Base-by-base conservation (phyloP, 345 rosid genomes). In the Clarkia xantiana region DNA sequence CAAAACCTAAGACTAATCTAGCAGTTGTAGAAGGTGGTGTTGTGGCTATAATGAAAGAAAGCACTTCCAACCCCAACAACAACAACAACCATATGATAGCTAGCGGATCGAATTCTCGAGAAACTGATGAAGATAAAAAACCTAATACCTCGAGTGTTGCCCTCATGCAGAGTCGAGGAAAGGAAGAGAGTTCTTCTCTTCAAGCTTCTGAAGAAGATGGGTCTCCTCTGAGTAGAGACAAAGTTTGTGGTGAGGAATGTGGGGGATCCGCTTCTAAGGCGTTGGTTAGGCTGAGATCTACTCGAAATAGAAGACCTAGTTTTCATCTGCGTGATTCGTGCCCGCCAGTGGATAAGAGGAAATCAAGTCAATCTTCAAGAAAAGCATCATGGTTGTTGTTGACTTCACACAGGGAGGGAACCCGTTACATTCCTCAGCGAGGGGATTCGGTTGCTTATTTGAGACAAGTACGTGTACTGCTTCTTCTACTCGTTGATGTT, bases 371-470 rank as follows among this genome's bases (percentile, higher is more conserved):
- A 52, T 56, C 81, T 11, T 51, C 54, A 20, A 85, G 76, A 59
- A 76, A 70, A 64, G 71, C 63, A 14, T 79, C 96, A 9, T 93
- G 99, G 99, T 69, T 93, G 62, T 72, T 86, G 77, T 56, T 93
- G 63, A 71, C 82, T 51, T 63, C 60, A 51, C 87, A 84, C 40
- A 95, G 83, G 67, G 86, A 93, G 69, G 96, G 96, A 36, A 77
- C 82, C 39, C 90, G 80, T 45, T 93, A 82, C 66, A 87, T 87
- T 64, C 99, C 99, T 20, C 99, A 93, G 54, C 77, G 53, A 51
- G 94, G 94, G 62, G 99, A 93, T 67, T 82, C 80, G 62, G 69
- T 84, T 53, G 94, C 67, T 36, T 93, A 93, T 69, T 53, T 93
- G 70, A 80, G 94, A 72, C 99, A 93, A 84, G 99, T 79, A 56